A percentile compares a stretch with the other conserved stretches of the same genome.
phyloP scores from a whole-genome alignment of 306 rosid species.

The Sicyos baderoa region DNA sequence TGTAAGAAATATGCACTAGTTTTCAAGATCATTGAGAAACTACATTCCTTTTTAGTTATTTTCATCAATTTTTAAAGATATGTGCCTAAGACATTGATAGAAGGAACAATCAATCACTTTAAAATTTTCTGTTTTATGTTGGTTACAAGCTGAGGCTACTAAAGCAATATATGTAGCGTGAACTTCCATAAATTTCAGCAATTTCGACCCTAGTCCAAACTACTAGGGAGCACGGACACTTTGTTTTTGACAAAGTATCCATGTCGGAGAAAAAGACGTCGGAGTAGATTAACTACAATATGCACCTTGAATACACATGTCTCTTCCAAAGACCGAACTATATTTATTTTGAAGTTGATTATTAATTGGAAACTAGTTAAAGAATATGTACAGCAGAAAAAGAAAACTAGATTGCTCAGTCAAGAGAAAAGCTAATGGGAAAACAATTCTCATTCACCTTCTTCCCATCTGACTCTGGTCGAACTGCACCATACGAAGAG shows the following conservation, averaged over 20 bases:
- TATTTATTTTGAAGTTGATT: background rate
- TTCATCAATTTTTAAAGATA: background rate
- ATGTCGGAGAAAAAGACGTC: no score
- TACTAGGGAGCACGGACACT: background rate
- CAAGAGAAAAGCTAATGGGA: background rate
- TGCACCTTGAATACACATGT: background rate
- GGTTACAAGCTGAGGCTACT: background rate
- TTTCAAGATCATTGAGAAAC: background rate
- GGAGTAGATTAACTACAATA: background rate
- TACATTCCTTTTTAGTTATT: slow-evolving; percentile 3
- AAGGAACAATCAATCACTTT: no score
- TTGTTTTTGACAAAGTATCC: no score
- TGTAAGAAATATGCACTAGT: no score
- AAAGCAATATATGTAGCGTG: background rate
- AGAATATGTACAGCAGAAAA: background rate
- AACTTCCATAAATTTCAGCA: background rate
- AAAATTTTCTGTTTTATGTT: no score
- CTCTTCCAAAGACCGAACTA: background rate
- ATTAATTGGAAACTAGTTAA: background rate
- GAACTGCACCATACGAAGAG: slow-evolving; percentile 40
- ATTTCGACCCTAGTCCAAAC: background rate
- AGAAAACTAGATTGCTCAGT: background rate
- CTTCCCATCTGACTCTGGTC: slow-evolving; percentile 32
- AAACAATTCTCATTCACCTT: slow-evolving; percentile 34
- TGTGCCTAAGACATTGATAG: no score